Base-by-base conservation (phyloP, 345 rosid species). In the Brassica carinata region DNA sequence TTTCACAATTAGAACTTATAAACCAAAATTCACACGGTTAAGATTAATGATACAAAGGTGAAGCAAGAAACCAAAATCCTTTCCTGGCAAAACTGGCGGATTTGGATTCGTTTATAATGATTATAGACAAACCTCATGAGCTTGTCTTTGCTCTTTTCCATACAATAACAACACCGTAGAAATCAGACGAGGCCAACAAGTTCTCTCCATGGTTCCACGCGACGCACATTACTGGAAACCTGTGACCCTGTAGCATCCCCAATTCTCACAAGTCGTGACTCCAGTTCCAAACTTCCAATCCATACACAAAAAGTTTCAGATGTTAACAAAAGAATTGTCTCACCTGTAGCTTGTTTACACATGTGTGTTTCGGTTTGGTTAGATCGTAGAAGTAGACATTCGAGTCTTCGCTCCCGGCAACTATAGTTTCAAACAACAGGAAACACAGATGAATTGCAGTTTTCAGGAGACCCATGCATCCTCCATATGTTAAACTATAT, bases 201-300 rank as follows among this genome's bases (percentile, higher is more conserved):
- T 96, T 93, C 82, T 96, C 98, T 57, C 99, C 98, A n/a, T 93
- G 91, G 87, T 96, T 93, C 98, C 99, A 93, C 36, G 96, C 93
- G 14, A 96, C 99, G 8, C 85, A 89, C 74, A 86, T 83, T 11
- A 93, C 97, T 0, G 98, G 96, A 72, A 93, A 95, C 19, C 97
- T 89, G 81, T 95, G 99, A 73, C 99, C 98, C 99, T 91, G 93
- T 73, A 84, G 2, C 51, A 72, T 58, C 34, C 59, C 75, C 65
- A 79, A 14, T 40, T 73, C 69, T 58, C 69, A 57, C 7, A 40
- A 30, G 57, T 73, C 19, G 15, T 74, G 65, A 68, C 8, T 48
- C 45, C 1, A 0, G 8, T 58, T 65, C 67, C 9, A 48, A 11
- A 17, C 48, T 43, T 74, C 2, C 5, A 14, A 40, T 45, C 31